Evolutionary conservation across 768 basidiomycete species (phyloP), one percentile per base, ranked within the genome.

Genomic region (Leccinellum luteum): DNA sequence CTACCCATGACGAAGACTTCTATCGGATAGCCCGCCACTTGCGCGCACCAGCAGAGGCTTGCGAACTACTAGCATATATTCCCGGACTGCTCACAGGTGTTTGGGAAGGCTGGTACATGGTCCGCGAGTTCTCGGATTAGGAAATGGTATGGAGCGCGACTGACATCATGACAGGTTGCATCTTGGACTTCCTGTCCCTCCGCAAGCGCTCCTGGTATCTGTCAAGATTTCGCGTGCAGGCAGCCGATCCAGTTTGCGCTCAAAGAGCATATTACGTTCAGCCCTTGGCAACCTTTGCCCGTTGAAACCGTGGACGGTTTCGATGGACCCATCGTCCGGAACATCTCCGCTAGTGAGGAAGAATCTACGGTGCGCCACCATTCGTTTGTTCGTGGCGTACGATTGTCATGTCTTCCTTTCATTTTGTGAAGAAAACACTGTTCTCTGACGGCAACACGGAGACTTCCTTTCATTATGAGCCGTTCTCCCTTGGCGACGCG

Each of bases 51-150:
- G 43, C 54, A 56, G 65, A 66, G 12, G 63, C 63, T 57, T 60
- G 64, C 59, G 67, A 69, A 56, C 63, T 60, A n/a, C 64, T 66
- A 50, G 60, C 67, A 25, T 77, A 76, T 62, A 64, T 72, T 63
- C 77, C 78, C 38, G 82, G 81, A 17, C 67, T 75, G 32, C 73
- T 86, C 54, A 74, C 81, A 28, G 85, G 84, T 3, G 64, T 80
- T 57, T 87, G 85, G 85, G 79, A 85, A 70, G 85, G 85, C 1
- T 75, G 74, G 48, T 82, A 78, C 65, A 82, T 82, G 81, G 85
- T 85, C 61, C 66, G 74, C 65, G 48, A 55, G 44, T 61, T 60
- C 38, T 70, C 14, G 48, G 44, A 62, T 66, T 62, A 43, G 48
- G 60, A 52, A 48, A 48, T 53, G 48, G 47, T 49, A 17, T 51